Evolutionary conservation across 352 stramenopile species (phyloP), one percentile per base, ranked within the genome.

Genomic region (Thraustotheca clavata): DNA sequence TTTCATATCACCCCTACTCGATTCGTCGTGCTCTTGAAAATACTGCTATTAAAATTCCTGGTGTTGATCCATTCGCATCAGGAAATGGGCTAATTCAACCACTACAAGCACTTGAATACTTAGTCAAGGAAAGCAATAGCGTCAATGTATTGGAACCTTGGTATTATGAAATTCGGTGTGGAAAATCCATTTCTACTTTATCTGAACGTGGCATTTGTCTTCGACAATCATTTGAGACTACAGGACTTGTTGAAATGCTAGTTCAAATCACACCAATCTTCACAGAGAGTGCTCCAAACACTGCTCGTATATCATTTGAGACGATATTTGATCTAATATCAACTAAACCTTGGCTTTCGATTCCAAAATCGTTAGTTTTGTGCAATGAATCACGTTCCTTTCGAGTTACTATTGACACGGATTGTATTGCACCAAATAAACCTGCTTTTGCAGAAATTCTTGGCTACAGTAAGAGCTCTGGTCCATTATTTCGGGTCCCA

Each of bases 241-340:
- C 86, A 46, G 74, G 85, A 36, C 84, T 73, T 66, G 27, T 55
- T 14, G 57, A 65, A 27, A 86, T 96, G 57, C 80, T 79, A 54
- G 88, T 98, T 33, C 77, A 66, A 4, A 79, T 98, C 20, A 89
- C 87, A 40, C 93, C 93, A 0, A 69, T 82, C 27, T 97, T 97
- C 67, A 80, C 93, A 54, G 88, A 86, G 60, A 79, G 85, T 24
- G 78, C 81, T 12, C 71, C 73, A 5, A 87, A 95, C 67, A 73
- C 79, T 12, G 76, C 87, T 63, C 87, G 91, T 62, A 75, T 96
- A 35, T 68, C 84, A 54, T 97, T 97, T 62, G 89, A 97, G 67
- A 75, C 89, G 69, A 75, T 92, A 49, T 68, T 97, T 33, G 73
- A 76, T 9, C 76, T 98, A 35, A 74, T 83, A 22, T 73, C 83